These are phyloP conservation scores for Agrocybe pediades DNA, from an alignment of 768 basidiomycete genomes.

Conservation along the genomic window DNA sequence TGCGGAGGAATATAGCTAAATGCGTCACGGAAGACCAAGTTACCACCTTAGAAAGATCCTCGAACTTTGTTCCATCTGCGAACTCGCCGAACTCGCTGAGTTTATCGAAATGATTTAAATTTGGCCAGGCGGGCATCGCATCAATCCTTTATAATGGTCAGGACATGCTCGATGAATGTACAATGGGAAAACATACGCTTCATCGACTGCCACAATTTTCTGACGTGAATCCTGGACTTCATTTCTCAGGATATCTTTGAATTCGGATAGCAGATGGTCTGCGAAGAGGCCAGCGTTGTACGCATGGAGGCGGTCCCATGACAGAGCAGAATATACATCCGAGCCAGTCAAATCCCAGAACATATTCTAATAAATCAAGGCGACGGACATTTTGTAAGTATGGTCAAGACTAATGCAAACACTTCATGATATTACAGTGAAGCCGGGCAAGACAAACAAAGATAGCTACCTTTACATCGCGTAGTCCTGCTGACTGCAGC, in stretches of 20 bases:
- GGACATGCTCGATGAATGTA: not conserved
- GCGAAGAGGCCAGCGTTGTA: slow-evolving; percentile 31
- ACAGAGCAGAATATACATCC: slow-evolving; percentile 31
- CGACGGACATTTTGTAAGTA: too few relatives aligned
- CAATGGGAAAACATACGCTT: slow-evolving; percentile 23
- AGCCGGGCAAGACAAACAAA: not conserved
- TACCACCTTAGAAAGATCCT: slow-evolving; percentile 35
- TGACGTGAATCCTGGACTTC: slow-evolving; percentile 6
- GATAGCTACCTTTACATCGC: slow-evolving; percentile 22
- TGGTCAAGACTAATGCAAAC: not conserved
- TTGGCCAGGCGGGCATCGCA: slow-evolving; percentile 32
- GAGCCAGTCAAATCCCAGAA: slow-evolving; percentile 36
- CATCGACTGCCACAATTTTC: slow-evolving; percentile 17
- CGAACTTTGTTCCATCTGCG: slow-evolving; percentile 34
- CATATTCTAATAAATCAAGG: slow-evolving; percentile 33
- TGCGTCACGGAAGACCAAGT: too few relatives aligned
- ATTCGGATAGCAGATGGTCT: slow-evolving; percentile 29
- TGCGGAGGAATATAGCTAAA: not conserved
- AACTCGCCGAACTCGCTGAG: slow-evolving; percentile 26
- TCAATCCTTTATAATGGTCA: slow-evolving; percentile 21
- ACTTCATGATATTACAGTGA: not conserved
- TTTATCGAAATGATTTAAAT: slow-evolving; percentile 31
- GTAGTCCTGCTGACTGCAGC: slow-evolving; percentile 21
- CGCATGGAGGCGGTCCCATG: slow-evolving; percentile 38
- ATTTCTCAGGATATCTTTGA: slow-evolving; percentile 21